These are phyloP conservation scores for Jaminaea rosea DNA, from an alignment of 1,284 basidiomycete genomes.

Conservation along the genomic window DNA sequence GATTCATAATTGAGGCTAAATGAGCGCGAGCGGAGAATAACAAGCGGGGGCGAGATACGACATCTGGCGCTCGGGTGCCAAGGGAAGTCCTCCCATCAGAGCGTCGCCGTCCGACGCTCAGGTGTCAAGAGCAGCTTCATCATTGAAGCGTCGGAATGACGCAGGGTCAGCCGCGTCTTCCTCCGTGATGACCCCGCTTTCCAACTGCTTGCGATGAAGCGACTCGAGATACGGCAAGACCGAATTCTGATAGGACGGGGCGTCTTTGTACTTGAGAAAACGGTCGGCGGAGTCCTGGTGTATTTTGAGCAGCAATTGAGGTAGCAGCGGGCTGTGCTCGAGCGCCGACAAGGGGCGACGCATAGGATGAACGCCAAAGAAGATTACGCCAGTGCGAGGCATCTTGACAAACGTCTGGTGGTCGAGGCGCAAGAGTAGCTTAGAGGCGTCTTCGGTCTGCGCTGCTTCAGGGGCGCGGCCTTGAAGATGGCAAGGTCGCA, in stretches of 20 bases:
- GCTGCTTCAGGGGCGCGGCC: constrained; percentile 7
- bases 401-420: constrained; percentile 51
- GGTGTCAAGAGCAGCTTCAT: too few species aligned
- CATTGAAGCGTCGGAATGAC: too few species aligned
- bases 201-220: constrained; percentile 48
- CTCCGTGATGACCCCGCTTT: constrained; percentile 46
- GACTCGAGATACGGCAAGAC: constrained; percentile 49
- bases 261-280: constrained; percentile 50
- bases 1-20: too few species aligned
- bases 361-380: constrained; percentile 51
- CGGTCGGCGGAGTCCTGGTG: constrained; percentile 45
- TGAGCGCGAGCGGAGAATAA: too few species aligned
- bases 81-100: too few species aligned
- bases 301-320: constrained; percentile 48
- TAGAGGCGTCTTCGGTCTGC: constrained; percentile 11
- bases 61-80: too few species aligned
- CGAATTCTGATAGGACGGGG: constrained; percentile 44
- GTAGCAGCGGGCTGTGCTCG: constrained; percentile 49
- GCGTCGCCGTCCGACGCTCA: too few species aligned
- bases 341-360: constrained; percentile 48
- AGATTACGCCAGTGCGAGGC: constrained; percentile 48
- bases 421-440: constrained; percentile 29
- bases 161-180: too few species aligned
- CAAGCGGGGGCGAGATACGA: too few species aligned
- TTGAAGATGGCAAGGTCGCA: constrained; percentile 3